phyloP scores from a whole-genome alignment of 495 filamentous ascomycete genomes.

The Penicillium subrubescens region DNA sequence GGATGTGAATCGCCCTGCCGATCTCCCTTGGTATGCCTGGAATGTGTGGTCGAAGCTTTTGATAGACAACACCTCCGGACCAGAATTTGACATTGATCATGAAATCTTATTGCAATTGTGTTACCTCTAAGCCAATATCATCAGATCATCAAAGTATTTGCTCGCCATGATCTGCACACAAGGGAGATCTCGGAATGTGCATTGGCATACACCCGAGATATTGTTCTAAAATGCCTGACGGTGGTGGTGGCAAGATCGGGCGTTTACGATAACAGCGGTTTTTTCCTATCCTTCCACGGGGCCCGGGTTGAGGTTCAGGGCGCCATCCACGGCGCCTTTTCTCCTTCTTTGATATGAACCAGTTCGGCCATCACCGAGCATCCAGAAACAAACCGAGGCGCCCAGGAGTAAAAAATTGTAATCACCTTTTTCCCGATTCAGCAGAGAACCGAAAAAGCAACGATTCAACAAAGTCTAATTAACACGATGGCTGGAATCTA shows the following conservation, averaged over 20 bases:
- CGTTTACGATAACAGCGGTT: neutral
- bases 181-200: neutral
- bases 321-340: neutral
- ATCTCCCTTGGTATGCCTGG: constrained; percentile 10
- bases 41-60: constrained; percentile 8
- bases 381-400: neutral
- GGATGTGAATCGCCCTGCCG: constrained; percentile 14
- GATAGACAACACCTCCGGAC: neutral
- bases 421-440: constrained; percentile 1
- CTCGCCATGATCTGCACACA: neutral
- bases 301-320: neutral
- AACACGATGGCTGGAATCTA: neutral
- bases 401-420: neutral
- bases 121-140: neutral
- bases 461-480: neutral
- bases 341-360: neutral
- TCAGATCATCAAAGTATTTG: neutral
- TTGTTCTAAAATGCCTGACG: neutral
- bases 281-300: neutral
- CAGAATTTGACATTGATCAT: neutral
- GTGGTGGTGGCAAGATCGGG: neutral
- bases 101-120: neutral
- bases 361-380: neutral
- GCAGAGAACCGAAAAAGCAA: neutral
- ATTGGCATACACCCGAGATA: neutral